Evolutionary conservation across 805 yeast species (phyloP), one percentile per base, ranked within the genome.

Genomic region (Pichia pseudocactophila): DNA sequence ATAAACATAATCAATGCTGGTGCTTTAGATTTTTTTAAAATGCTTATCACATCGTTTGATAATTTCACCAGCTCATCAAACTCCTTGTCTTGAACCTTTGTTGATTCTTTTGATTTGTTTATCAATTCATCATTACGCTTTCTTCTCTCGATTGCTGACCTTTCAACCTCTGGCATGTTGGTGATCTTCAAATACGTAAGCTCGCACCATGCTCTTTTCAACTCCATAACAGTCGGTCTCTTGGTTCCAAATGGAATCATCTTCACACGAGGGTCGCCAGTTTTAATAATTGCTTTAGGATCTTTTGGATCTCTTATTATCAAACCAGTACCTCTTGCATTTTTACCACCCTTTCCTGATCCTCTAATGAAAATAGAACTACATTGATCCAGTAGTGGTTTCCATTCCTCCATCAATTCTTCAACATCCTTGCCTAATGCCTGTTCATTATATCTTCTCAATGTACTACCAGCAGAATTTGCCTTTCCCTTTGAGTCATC

Each of bases 401-500:
- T 70, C 97, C 98, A 92, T 15, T 65, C 61, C 3, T 56, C 59
- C 35, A 92, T 57, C 36, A 89, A 60, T 30, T 77, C 81, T 44
- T 81, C 71, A n/a, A 92, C 78, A 48, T 92, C 98, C 41, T 73
- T 70, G 43, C 75, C 75, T 43, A 92, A 68, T 1, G 90, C 90
- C 43, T 78, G 81, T 62, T 92, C 98, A 54, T 89, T 90, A 53
- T 87, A 80, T 47, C 98, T 71, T 65, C 98, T 78, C 36, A 92
- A 70, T 41, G 78, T 77, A 1, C 97, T 82, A 40, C 98, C 98
- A 0, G 96, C 98, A 20, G 96, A 87, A 48, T 87, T 87, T 7
- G 97, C 97, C 58, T 89, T 90, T 4, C 98, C 97, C 50, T 82
- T 76, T 1, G 95, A 83, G 55, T 82, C 86, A 62, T 92, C 98